Evolutionary conservation across 805 yeast genomes (phyloP).

Genomic region (Metschnikowia continentalis): DNA sequence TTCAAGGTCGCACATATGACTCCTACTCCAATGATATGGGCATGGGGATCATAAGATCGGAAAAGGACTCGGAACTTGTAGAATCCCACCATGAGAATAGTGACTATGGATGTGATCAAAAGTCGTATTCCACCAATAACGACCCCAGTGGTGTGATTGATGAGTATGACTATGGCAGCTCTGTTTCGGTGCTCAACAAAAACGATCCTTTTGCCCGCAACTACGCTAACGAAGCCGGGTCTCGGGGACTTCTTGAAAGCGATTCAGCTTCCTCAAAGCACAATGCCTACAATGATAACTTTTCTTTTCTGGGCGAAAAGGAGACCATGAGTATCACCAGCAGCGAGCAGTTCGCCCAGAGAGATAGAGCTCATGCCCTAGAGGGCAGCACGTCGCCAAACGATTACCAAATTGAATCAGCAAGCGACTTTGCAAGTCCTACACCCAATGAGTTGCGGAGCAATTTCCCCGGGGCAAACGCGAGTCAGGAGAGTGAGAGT

Average conservation of each 20-base stretch:
- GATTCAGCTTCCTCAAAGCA: not conserved
- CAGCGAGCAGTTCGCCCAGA: not conserved
- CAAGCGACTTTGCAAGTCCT: not conserved
- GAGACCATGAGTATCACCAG: not conserved
- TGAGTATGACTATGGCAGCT: constrained; percentile 1
- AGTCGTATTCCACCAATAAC: not conserved
- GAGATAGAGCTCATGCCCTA: not conserved
- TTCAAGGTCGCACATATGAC: not conserved
- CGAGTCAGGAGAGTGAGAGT: not conserved
- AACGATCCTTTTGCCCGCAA: not conserved
- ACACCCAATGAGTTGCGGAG: not conserved
- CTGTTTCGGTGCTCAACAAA: constrained; percentile 1
- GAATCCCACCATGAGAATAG: not conserved
- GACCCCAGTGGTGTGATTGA: not conserved
- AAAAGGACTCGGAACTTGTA: not conserved
- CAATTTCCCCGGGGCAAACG: not conserved
- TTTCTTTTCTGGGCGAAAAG: not conserved
- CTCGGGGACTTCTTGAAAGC: not conserved
- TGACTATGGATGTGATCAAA: not conserved
- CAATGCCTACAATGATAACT: not conserved
- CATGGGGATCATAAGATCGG: not conserved
- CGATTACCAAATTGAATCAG: not conserved
- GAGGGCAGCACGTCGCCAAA: not conserved
- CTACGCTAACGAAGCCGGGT: not conserved
- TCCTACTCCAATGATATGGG: not conserved